Percentiles rank a stretch among this genome's conserved stretches.
phyloP scores from a whole-genome alignment of 768 basidiomycete genomes.

The Pilatotrama ljubarskyi region DNA sequence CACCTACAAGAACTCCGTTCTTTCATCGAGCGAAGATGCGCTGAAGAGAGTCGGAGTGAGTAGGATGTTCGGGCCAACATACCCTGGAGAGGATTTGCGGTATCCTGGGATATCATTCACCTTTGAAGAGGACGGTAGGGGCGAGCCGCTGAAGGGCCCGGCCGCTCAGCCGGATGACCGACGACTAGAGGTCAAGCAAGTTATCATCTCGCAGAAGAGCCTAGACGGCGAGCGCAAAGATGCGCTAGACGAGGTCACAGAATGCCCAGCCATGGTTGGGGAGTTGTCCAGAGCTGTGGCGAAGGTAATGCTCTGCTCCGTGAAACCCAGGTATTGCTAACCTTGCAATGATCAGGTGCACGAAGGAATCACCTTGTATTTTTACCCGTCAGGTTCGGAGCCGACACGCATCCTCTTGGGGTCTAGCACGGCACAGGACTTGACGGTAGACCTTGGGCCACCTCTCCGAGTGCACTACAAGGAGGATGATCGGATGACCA shows the following conservation, averaged over 20 bases:
- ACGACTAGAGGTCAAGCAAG: conserved; percentile 73
- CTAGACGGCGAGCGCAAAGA: conserved; percentile 56
- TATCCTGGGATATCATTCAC: conserved; percentile 86
- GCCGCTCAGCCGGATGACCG: conserved; percentile 56
- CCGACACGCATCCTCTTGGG: conserved; percentile 66
- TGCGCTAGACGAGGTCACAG: conserved; percentile 70
- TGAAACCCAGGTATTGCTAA: neutral
- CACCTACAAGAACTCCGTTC: conserved; percentile 61
- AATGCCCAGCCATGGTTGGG: conserved; percentile 68
- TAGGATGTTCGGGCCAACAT: conserved; percentile 80
- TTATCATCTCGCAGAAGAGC: conserved; percentile 71
- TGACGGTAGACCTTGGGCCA: conserved; percentile 75
- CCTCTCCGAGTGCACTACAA: conserved; percentile 81
- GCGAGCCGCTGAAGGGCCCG: conserved; percentile 50
- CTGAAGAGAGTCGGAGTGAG: conserved; percentile 66
- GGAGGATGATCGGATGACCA: conserved; percentile 86
- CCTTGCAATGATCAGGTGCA: conserved; percentile 56
- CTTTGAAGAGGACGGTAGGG: conserved; percentile 68
- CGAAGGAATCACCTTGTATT: conserved; percentile 68
- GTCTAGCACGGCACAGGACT: conserved; percentile 79
- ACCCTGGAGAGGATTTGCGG: conserved; percentile 71
- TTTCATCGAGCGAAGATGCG: conserved; percentile 62
- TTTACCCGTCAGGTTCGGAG: conserved; percentile 54
- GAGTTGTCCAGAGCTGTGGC: conserved; percentile 68
- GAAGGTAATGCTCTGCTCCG: conserved; percentile 46